Base-by-base conservation (phyloP, 2,329 filamentous ascomycete species). In the Colletotrichum musicola region DNA sequence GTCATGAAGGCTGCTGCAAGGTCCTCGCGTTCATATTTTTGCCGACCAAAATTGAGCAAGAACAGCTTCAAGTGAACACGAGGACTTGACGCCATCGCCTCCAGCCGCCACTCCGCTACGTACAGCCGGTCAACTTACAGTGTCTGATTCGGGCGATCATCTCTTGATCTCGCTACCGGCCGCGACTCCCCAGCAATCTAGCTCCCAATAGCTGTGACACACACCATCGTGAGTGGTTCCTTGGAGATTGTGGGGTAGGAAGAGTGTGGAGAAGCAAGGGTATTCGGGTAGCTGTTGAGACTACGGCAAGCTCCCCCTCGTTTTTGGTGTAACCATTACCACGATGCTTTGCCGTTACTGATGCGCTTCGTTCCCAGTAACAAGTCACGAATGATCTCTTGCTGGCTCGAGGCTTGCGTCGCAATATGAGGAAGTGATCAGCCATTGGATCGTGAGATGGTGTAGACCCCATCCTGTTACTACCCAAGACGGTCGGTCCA, bases 131-230 rank as follows among this genome's bases (percentile, higher is more conserved):
- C 40, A 42, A 42, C 40, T 27, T 16, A 55, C 25, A n/a, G n/a
- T 58, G 9, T 27, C 40, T 53, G 46, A 61, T 35, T 61, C 46
- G 35, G 35, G 16, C 25, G 22, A 30, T 46, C 49, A 55, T n/a
- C 14, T 42, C 55, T 46, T n/a, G 12, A 40, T 30, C 55, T 40
- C 4, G 27, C 35, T 13, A 51, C 55, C 62, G 62, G 61, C 61
- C 61, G 66, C 62, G 62, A 61, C 56, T 61, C 60, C 66, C 66
- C 66, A 62, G 66, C 66, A 69, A 27, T 50, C 50, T 7, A 69
- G 16, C 62, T 20, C 20, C 50, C 50, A 38, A 57, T 6, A 42
- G 13, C 50, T 56, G 20, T 55, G 56, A 66, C 61, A 44, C 38
- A 20, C 56, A 60, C 61, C 66, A 66, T 66, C 38, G 6, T 35